phyloP scores from a whole-genome alignment of 2,329 filamentous ascomycete genomes.

The Xylariaceae sp. region DNA sequence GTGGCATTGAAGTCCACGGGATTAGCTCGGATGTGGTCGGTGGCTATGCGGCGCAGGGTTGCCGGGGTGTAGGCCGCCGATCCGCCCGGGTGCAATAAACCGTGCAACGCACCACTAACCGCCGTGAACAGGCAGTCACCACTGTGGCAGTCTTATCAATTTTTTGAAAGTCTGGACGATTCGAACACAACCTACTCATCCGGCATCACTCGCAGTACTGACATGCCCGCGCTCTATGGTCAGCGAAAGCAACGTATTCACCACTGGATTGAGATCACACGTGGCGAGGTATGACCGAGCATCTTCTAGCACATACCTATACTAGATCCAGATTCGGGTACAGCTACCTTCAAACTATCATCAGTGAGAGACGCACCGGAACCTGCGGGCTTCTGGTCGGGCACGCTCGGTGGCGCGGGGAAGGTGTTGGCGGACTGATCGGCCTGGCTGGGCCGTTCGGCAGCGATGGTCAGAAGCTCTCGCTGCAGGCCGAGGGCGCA shows the following conservation, averaged over 20 bases:
- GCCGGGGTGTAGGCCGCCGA: slow-evolving; percentile 8
- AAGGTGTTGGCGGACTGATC: neutral
- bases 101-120: slow-evolving; percentile 74
- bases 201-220: slow-evolving; percentile 87
- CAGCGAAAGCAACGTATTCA: neutral
- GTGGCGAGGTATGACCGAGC: neutral
- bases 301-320: slow-evolving; percentile 35
- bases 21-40: slow-evolving; percentile 70
- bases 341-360: slow-evolving; percentile 44
- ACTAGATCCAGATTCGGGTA: slow-evolving; percentile 48
- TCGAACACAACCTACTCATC: slow-evolving; percentile 54
- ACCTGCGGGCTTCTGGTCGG: neutral
- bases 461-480: slow-evolving; percentile 48
- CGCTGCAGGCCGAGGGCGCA: slow-evolving; percentile 45
- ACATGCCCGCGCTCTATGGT: neutral
- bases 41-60: slow-evolving; percentile 68
- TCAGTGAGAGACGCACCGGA: slow-evolving; percentile 7
- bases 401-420: slow-evolving; percentile 1
- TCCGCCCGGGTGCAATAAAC: slow-evolving; percentile 23
- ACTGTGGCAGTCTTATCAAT: slow-evolving; percentile 2
- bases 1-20: slow-evolving; percentile 70
- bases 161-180: no score
- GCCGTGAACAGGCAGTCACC: slow-evolving; percentile 94
- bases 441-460: slow-evolving; percentile 32
- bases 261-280: neutral